phyloP scores from a whole-genome alignment of 1,284 basidiomycete genomes.

The Ceratobasidium theobromae region DNA sequence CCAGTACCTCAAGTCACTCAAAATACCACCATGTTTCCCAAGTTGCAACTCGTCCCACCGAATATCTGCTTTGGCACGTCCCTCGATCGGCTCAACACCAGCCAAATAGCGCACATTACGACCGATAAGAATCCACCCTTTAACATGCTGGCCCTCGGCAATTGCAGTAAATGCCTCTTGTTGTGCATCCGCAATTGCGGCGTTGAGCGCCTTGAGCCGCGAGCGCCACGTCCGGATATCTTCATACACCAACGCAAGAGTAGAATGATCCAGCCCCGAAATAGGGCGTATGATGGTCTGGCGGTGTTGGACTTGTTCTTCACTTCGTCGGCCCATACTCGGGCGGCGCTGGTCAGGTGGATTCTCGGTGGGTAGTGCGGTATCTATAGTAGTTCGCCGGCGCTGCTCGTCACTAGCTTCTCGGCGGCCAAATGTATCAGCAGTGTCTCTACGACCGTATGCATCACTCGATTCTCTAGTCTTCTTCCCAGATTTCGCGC shows the following conservation, averaged over 20 bases:
- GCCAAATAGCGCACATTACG: slow-evolving; percentile 64
- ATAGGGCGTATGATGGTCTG: slow-evolving; percentile 71
- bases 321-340: background rate
- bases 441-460: background rate
- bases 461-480: background rate
- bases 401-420: slow-evolving; percentile 10
- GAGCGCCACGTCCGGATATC: slow-evolving; percentile 69
- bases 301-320: slow-evolving; percentile 52
- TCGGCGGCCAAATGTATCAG: background rate
- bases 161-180: slow-evolving; percentile 65
- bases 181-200: slow-evolving; percentile 66
- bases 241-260: slow-evolving; percentile 62
- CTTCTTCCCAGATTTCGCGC: slow-evolving; percentile 5
- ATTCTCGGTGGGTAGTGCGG: background rate
- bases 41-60: slow-evolving; percentile 71
- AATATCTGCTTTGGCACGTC: slow-evolving; percentile 76
- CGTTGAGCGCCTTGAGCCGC: slow-evolving; percentile 68
- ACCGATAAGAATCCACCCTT: slow-evolving; percentile 77
- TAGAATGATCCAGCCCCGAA: slow-evolving; percentile 64
- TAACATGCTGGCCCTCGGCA: slow-evolving; percentile 62
- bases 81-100: slow-evolving; percentile 67
- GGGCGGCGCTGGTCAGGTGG: background rate
- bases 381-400: slow-evolving; percentile 6
- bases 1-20: slow-evolving; percentile 58
- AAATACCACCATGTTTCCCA: slow-evolving; percentile 48